phyloP scores from a whole-genome alignment of 768 basidiomycete species.

The Mrakia gelida region DNA sequence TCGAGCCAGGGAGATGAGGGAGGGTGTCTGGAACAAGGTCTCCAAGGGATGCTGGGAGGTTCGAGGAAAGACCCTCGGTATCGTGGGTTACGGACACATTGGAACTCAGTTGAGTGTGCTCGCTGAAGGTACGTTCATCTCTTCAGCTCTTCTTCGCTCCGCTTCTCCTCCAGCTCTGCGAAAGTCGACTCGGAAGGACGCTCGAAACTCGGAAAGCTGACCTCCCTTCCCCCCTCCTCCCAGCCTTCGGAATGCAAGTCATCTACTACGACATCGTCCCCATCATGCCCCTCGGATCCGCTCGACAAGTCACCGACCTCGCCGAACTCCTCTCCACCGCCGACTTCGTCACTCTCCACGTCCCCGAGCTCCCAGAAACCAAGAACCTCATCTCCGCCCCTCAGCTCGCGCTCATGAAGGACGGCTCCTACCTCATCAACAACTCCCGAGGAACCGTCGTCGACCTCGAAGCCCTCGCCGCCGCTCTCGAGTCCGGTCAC shows the following conservation, averaged over 20 bases:
- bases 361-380: constrained; percentile 94
- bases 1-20: constrained; percentile 77
- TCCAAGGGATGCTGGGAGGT: constrained; percentile 98
- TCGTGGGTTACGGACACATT: constrained; percentile 97
- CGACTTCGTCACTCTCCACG: constrained; percentile 94
- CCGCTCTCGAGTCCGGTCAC: constrained; percentile 74
- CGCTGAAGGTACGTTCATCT: constrained; percentile 55
- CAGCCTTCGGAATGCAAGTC: constrained; percentile 86
- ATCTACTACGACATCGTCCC: constrained; percentile 92
- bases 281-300: constrained; percentile 94
- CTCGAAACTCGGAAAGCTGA: background rate
- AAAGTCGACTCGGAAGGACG: too few relatives aligned
- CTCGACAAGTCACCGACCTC: constrained; percentile 80
- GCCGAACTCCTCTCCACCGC: constrained; percentile 65
- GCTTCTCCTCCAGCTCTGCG: background rate
- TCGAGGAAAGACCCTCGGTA: constrained; percentile 94
- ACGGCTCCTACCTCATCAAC: constrained; percentile 92
- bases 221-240: background rate
- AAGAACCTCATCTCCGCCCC: constrained; percentile 79
- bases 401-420: constrained; percentile 86
- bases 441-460: constrained; percentile 94
- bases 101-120: constrained; percentile 95
- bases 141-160: background rate
- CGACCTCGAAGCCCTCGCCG: constrained; percentile 84
- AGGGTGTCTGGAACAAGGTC: constrained; percentile 97